These are phyloP conservation scores for Termitomyces sp. DNA, from an alignment of 1,284 basidiomycete genomes.

Conservation along the genomic window DNA sequence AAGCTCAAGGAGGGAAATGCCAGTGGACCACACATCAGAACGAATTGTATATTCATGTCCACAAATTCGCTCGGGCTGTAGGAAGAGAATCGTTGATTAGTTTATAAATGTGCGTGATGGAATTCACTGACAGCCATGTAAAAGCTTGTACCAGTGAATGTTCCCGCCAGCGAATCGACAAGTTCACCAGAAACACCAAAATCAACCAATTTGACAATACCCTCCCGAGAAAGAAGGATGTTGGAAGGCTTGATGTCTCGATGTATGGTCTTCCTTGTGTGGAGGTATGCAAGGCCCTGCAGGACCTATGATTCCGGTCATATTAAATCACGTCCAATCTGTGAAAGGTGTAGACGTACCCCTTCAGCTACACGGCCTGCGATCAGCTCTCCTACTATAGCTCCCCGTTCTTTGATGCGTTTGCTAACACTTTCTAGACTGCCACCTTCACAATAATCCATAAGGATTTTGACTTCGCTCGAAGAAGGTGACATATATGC, in stretches of 20 bases:
- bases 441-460: conserved; percentile 91
- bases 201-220: conserved; percentile 89
- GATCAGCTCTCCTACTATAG: conserved; percentile 87
- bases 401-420: conserved; percentile 78
- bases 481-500: conserved; percentile 93
- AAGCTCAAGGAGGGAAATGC: conserved; percentile 89
- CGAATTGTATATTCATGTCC: conserved; percentile 89
- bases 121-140: conserved; percentile 87
- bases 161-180: conserved; percentile 86
- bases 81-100: conserved; percentile 11
- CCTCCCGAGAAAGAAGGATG: conserved; percentile 82
- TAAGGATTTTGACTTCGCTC: conserved; percentile 91
- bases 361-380: conserved; percentile 89
- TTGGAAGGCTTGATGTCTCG: conserved; percentile 98
- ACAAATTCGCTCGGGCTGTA: conserved; percentile 91
- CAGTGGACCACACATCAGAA: conserved; percentile 98
- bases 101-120: conserved; percentile 2
- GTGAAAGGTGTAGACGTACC: conserved; percentile 38
- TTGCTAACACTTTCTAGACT: conserved; percentile 85
- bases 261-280: conserved; percentile 90
- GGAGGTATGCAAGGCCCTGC: conserved; percentile 89
- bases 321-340: conserved; percentile 7
- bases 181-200: conserved; percentile 97
- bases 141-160: conserved; percentile 94
- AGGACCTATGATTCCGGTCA: conserved; percentile 53